These are phyloP conservation scores for Pseudonitzschia pungens DNA, from an alignment of 108 stramenopile species.

Conservation along the genomic window DNA sequence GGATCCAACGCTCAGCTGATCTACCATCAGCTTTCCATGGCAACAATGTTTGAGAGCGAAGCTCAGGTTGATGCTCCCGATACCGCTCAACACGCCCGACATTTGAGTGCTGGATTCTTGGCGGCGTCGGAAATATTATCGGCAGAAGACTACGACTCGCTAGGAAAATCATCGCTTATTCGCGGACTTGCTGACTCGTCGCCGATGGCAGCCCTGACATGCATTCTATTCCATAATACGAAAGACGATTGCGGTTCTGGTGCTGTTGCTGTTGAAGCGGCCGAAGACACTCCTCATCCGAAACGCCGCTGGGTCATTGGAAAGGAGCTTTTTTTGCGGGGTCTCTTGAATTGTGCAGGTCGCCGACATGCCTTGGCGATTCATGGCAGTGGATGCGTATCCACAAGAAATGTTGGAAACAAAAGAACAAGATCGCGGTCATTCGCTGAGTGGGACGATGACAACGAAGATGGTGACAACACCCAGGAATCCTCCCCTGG, in stretches of 20 bases:
- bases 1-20: slow-evolving; percentile 70
- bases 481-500: slow-evolving; percentile 14
- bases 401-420: slow-evolving; percentile 37
- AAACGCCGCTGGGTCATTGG: slow-evolving; percentile 69
- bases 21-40: slow-evolving; percentile 67
- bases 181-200: slow-evolving; percentile 72
- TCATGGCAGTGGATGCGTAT: slow-evolving; percentile 65
- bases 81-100: slow-evolving; percentile 59
- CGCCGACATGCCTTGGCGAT: slow-evolving; percentile 66
- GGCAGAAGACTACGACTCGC: slow-evolving; percentile 40
- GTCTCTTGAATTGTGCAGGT: slow-evolving; percentile 74
- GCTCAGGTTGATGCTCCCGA: slow-evolving; percentile 65
- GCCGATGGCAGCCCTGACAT: slow-evolving; percentile 74
- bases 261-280: slow-evolving; percentile 10
- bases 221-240: slow-evolving; percentile 70
- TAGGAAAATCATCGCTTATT: slow-evolving; percentile 32
- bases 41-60: slow-evolving; percentile 73
- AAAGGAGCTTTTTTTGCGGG: slow-evolving; percentile 64
- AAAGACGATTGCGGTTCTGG: slow-evolving; percentile 38
- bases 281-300: slow-evolving; percentile 41
- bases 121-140: slow-evolving; percentile 58
- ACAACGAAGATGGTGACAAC: slow-evolving; percentile 28
- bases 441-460: slow-evolving; percentile 66
- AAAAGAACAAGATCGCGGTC: slow-evolving; percentile 43
- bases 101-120: slow-evolving; percentile 65